Conservation (phyloP, 1,284 basidiomycete species). For the Coniferiporia sulphurascens region DNA sequence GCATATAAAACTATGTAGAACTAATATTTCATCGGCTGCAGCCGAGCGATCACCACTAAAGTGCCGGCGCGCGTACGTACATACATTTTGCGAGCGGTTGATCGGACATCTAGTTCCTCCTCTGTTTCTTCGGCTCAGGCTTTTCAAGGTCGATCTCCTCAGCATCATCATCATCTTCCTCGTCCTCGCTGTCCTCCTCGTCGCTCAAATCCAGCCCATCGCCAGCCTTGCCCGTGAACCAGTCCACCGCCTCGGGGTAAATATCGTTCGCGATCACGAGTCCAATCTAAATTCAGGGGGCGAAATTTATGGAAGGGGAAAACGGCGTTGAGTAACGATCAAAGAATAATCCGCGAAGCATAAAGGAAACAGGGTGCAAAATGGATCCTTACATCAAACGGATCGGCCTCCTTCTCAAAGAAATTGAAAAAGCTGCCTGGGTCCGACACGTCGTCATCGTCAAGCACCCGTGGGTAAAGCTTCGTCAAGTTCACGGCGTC, state of each 20-base stretch:
- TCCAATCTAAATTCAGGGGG: slow-evolving; percentile 49
- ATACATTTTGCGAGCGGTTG: not conserved
- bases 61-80: not conserved
- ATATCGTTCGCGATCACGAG: slow-evolving; percentile 67
- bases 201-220: slow-evolving; percentile 51
- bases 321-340: no score
- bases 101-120: slow-evolving; percentile 39
- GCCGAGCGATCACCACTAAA: not conserved
- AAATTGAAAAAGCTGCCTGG: slow-evolving; percentile 86
- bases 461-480: slow-evolving; percentile 62
- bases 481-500: slow-evolving; percentile 71
- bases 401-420: slow-evolving; percentile 65
- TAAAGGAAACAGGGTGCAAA: not conserved
- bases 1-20: not conserved
- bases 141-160: slow-evolving; percentile 82
- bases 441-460: slow-evolving; percentile 58
- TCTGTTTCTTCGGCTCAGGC: slow-evolving; percentile 65
- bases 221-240: slow-evolving; percentile 65
- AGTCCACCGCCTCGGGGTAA: slow-evolving; percentile 73
- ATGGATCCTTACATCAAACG: slow-evolving; percentile 53
- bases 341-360: not conserved
- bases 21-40: not conserved
- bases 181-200: slow-evolving; percentile 57
- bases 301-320: not conserved
- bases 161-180: slow-evolving; percentile 65